A percentile compares a stretch with the other conserved stretches of the same genome.
Conservation (phyloP, 2,329 filamentous ascomycete species). For the Venturia effusa region DNA sequence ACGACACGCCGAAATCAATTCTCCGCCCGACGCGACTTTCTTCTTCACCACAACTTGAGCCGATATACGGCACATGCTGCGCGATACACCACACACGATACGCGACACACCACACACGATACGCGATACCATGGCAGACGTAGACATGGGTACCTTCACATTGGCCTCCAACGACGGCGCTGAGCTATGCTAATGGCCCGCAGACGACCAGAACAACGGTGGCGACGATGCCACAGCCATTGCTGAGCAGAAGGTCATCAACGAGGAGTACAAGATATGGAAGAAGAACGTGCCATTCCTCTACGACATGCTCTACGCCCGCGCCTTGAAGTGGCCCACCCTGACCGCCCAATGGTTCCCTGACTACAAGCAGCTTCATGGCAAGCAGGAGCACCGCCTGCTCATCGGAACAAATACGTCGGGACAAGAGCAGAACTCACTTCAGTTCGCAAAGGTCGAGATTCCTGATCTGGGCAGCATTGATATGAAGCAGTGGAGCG, state of each 20-base stretch:
- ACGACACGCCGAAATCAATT: not conserved
- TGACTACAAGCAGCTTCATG: conserved; percentile 75
- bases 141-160: not conserved
- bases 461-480: conserved; percentile 68
- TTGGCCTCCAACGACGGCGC: not conserved
- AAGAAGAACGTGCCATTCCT: conserved; percentile 99
- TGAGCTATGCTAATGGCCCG: conserved; percentile 16
- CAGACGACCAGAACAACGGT: conserved; percentile 26
- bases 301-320: conserved; percentile 95
- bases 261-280: conserved; percentile 99
- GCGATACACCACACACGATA: too few species aligned
- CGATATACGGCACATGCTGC: too few species aligned
- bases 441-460: conserved; percentile 90
- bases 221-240: conserved; percentile 57
- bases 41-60: not conserved
- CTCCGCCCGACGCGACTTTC: not conserved
- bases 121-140: not conserved
- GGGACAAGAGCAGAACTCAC: conserved; percentile 72
- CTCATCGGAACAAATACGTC: conserved; percentile 93
- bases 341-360: conserved; percentile 98
- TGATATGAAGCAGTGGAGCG: conserved; percentile 78
- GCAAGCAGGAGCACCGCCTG: conserved; percentile 74
- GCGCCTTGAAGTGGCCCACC: conserved; percentile 93
- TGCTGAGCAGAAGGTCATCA: conserved; percentile 77
- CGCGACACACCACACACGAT: not conserved